Base-by-base conservation (phyloP, 192 early-diverging fungal species). In the Umbelopsis vinacea region DNA sequence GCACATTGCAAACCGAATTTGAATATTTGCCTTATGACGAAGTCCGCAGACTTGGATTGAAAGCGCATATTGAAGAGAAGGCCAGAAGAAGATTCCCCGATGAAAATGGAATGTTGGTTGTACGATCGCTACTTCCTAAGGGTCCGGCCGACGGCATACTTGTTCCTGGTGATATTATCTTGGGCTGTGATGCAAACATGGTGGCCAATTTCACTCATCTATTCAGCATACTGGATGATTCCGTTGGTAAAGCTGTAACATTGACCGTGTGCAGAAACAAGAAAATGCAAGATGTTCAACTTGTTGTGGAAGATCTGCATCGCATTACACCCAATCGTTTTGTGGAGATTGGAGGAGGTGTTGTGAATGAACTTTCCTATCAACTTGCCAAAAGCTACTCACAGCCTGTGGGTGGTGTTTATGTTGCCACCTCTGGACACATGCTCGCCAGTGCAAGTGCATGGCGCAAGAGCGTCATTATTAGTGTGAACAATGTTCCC, bases 281-380 rank as follows among this genome's bases (percentile, higher is more conserved):
- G 33, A 79, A 84, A 54, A 54, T 81, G 11, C 63, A 81, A 33
- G 80, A 83, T 8, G 67, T 88, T 23, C 70, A 75, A n/a, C 71
- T 88, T 9, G 45, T 57, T 14, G 89, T 92, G 2, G 86, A 94
- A 75, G 89, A 94, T 72, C 76, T 94, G 67, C 90, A 92, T 70
- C 80, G 82, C 3, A 88, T 94, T 38, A 95, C 95, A 6, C 95
- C 96, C 1, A 88, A 93, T 70, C 83, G 90, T 37, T 94, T 91
- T 80, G 88, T 97, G 1, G 90, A 94, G 67, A 87, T 95, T 47
- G 96, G 96, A 57, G 95, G 95, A 53, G 91, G 87, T 37, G 87
- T 91, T 57, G 84, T 93, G 21, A 85, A 93, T 73, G 84, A 92
- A 53, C 75, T 94, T 29, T 91, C 90, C 8, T 93, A 91, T 70